These are phyloP conservation scores for Ophiostoma fasciatum DNA, from an alignment of 2,329 filamentous ascomycete genomes.

Conservation along the genomic window DNA sequence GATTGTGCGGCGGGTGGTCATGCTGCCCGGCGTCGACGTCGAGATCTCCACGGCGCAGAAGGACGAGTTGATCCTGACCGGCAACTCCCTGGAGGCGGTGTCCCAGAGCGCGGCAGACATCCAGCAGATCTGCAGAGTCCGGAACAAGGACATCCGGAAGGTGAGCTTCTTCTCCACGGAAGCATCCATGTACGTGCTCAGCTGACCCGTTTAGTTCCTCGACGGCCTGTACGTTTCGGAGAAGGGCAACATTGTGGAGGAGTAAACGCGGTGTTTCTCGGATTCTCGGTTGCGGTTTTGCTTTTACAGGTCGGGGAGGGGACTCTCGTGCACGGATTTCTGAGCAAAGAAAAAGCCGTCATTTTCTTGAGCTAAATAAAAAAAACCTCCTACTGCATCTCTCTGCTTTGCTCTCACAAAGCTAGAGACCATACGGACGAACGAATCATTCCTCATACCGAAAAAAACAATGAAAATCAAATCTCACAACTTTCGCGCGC, in stretches of 20 bases:
- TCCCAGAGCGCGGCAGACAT: constrained; percentile 98
- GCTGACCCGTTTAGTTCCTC: constrained; percentile 56
- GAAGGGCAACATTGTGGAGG: constrained; percentile 84
- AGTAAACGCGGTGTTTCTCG: constrained; percentile 21
- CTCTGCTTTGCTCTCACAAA: not conserved
- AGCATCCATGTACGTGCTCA: not conserved
- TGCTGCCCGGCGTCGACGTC: constrained; percentile 83
- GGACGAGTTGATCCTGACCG: constrained; percentile 87
- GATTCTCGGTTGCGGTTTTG: constrained; percentile 10
- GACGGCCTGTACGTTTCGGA: constrained; percentile 99
- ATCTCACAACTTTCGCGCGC: no score
- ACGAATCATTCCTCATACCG: no score
- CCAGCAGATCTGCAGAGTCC: constrained; percentile 98
- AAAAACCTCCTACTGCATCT: not conserved
- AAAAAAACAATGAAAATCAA: no score
- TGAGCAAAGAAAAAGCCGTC: not conserved
- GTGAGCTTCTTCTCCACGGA: constrained; percentile 34
- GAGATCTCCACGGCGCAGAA: constrained; percentile 84
- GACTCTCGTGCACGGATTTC: not conserved
- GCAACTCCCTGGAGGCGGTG: constrained; percentile 94
- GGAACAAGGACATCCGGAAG: constrained; percentile 99
- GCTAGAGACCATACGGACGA: no score
- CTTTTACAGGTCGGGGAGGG: not conserved
- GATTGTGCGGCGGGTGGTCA: constrained; percentile 83
- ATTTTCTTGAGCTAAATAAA: not conserved